phyloP scores from a whole-genome alignment of 2,329 filamentous ascomycete species.

The Xylariaceae sp. region DNA sequence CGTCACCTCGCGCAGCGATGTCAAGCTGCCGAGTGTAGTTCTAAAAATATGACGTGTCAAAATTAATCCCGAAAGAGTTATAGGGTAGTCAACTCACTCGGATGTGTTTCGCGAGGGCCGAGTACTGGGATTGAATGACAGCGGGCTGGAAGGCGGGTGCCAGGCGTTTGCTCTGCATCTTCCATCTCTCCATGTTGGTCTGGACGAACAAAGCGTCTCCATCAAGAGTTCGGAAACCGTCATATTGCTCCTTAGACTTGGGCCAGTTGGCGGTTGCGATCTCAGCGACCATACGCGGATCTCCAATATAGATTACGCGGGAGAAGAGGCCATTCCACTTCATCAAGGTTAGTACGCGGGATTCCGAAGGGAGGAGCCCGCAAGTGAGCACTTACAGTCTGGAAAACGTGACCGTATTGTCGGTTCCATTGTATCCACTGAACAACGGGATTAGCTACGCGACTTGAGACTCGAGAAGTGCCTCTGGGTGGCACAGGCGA shows the following conservation, averaged over 20 bases:
- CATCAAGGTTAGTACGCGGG: background rate
- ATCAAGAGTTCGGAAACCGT: slow-evolving; percentile 15
- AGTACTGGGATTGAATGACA: slow-evolving; percentile 13
- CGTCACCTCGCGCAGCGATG: slow-evolving; percentile 3
- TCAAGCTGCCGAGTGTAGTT: slow-evolving; percentile 14
- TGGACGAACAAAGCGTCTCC: slow-evolving; percentile 14
- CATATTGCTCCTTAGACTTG: slow-evolving; percentile 13
- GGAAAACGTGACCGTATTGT: slow-evolving; percentile 16
- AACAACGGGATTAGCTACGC: background rate
- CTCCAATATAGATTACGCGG: slow-evolving; percentile 15
- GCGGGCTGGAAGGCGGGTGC: slow-evolving; percentile 14
- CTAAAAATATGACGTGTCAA: background rate
- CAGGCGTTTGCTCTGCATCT: slow-evolving; percentile 16
- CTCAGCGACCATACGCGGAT: slow-evolving; percentile 11
- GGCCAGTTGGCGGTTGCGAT: slow-evolving; percentile 16
- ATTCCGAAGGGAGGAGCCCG: background rate
- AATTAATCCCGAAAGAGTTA: background rate
- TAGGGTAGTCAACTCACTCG: background rate
- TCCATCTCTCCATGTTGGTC: slow-evolving; percentile 14
- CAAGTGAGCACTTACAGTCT: slow-evolving; percentile 7
- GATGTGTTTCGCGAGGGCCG: slow-evolving; percentile 11
- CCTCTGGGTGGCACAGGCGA: background rate
- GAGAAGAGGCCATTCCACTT: slow-evolving; percentile 18
- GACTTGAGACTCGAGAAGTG: background rate
- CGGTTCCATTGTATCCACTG: slow-evolving; percentile 17